These are phyloP conservation scores for Wickerhamiella kurtzmanii DNA, from an alignment of 805 yeast genomes.

Conservation along the genomic window DNA sequence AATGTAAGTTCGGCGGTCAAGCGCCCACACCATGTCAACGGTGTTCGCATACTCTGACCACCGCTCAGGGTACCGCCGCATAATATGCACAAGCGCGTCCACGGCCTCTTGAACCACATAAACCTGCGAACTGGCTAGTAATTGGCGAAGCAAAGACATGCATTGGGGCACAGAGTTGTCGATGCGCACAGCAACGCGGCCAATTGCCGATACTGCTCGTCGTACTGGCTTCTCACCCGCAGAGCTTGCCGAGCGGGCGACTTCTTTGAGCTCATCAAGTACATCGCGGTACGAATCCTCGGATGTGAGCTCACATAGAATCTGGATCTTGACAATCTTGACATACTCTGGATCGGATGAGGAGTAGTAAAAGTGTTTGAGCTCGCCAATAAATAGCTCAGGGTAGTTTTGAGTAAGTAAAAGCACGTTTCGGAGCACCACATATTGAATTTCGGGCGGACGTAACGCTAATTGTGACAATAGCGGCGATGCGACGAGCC, in stretches of 20 bases:
- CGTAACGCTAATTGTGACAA: conserved; percentile 35
- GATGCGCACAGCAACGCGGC: conserved; percentile 72
- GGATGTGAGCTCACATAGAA: conserved; percentile 66
- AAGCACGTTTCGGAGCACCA: conserved; percentile 66
- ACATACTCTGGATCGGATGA: conserved; percentile 79
- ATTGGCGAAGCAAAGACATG: conserved; percentile 44
- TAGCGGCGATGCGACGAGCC: conserved; percentile 33
- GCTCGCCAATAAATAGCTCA: conserved; percentile 26
- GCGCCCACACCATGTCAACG: not conserved
- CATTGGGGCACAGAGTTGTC: conserved; percentile 49
- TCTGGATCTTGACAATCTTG: conserved; percentile 80
- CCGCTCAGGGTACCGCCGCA: conserved; percentile 56
- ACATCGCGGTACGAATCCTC: conserved; percentile 47
- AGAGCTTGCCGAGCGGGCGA: not conserved
- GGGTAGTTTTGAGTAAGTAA: conserved; percentile 42
- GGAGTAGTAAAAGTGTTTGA: conserved; percentile 48
- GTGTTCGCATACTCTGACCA: not conserved
- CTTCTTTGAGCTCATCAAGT: conserved; percentile 58
- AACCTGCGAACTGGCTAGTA: conserved; percentile 51
- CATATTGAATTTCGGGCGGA: conserved; percentile 71
- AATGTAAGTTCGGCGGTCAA: conserved; percentile 29
- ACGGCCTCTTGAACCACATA: conserved; percentile 71
- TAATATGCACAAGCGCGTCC: conserved; percentile 59
- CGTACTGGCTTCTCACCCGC: conserved; percentile 77
- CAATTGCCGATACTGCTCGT: conserved; percentile 79